Base-by-base conservation (phyloP, 805 yeast species). In the Yamadazyma scolyti region DNA sequence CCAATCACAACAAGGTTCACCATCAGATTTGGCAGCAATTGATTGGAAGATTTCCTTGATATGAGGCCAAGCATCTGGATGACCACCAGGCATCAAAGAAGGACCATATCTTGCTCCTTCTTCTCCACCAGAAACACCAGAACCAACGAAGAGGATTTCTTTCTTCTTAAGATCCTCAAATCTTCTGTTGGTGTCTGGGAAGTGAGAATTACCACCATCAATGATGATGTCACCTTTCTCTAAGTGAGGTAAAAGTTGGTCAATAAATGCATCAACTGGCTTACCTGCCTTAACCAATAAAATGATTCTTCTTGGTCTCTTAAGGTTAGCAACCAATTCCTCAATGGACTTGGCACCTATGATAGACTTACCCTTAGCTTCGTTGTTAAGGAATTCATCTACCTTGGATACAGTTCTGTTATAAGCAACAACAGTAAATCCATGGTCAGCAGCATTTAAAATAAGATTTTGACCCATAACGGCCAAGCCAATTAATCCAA, bases 1-100 rank as follows among this genome's bases (percentile, higher is more conserved):
- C 98, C 98, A 90, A 79, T 90, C 98, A 73, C 98, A 90, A 73
- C 98, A 90, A 60, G 98, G 96, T 73, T 93, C 97, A 53, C 96
- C 96, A 58, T 93, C 96, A 42, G 95, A 66, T 75, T 90, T 88
- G 61, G 98, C 97, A 34, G 97, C 71, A 53, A 93, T 84, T 34
- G 89, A 77, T 72, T 90, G 98, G 87, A 90, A 88, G 57, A 90
- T 93, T 43, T 79, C 81, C 80, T 90, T 90, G 60, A 90, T 84
- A 70, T 86, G 94, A 49, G 97, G 97, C 98, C 98, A 90, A 45
- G 98, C 98, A 55, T 85, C 96, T 51, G 72, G 76, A 59, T 87
- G 84, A 62, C 98, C 98, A 80, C 98, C 98, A 52, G 98, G 98
- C 98, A 90, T 90, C 66, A 90, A 77, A 43, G 97, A 89, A 43